Evolutionary conservation across 768 basidiomycete genomes (phyloP), one percentile per base, ranked within the genome.

Genomic region (Serendipita indica): DNA sequence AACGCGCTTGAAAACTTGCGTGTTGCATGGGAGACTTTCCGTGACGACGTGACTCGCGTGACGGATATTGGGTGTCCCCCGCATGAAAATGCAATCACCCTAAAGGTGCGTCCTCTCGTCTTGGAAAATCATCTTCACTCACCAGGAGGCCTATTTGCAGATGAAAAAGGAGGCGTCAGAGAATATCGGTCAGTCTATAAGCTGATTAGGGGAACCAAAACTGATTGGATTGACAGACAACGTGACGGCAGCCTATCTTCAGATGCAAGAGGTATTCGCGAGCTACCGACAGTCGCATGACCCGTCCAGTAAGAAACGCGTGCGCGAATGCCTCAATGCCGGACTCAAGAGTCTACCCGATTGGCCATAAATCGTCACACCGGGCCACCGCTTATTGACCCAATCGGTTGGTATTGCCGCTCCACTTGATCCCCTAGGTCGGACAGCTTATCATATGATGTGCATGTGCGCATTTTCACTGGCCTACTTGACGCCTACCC

Each of bases 271-370:
- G 65, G 84, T 86, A 18, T 80, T 78, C 63, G 63, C 73, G 18
- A 82, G 82, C 5, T 89, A 89, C 65, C 78, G 85, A 28, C 84
- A 85, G 46, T 88, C 87, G 4, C 73, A 75, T 2, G 87, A 89
- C 67, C 58, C 72, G 27, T 78, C 83, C 3, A 83, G 84, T 65
- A 89, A 86, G 67, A 74, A 74, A 20, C 79, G 86, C 22, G 87
- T 89, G 7, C 78, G 84, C 32, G 86, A 89, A 67, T 80, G 83
- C 2, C 82, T 81, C 54, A 89, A 89, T 65, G 84, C 85, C 12
- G 83, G 87, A 3, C 67, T 89, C 45, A 73, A 74, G 37, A 75
- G 75, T 39, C 69, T 89, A n/a, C 86, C 87, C 1, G 83, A 84
- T 60, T 89, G 82, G 81, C 87, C 87, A 3, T 54, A 27, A 43